Conservation (phyloP, 1,284 basidiomycete species). For the Coniophora puteana region DNA sequence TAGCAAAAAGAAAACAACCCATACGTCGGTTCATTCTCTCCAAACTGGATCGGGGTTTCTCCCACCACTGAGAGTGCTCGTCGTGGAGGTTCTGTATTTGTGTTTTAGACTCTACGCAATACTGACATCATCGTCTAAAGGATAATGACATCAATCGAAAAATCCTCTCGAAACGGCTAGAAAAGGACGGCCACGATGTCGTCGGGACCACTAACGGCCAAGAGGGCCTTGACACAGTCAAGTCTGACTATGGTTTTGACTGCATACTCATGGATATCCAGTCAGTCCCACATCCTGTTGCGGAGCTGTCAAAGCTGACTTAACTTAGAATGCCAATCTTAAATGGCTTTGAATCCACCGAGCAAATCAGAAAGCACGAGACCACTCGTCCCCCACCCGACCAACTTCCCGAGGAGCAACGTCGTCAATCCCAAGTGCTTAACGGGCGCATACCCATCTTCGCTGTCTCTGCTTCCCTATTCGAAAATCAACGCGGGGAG, state of each 20-base stretch:
- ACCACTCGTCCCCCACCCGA: slow-evolving; percentile 5
- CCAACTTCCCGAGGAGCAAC: slow-evolving; percentile 11
- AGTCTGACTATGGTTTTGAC: slow-evolving; percentile 65
- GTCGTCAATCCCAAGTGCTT: slow-evolving; percentile 44
- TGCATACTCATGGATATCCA: slow-evolving; percentile 84
- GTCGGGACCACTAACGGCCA: slow-evolving; percentile 74
- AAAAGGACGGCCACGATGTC: slow-evolving; percentile 66
- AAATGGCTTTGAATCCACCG: slow-evolving; percentile 73
- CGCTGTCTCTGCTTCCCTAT: slow-evolving; percentile 78
- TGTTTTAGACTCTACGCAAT: slow-evolving; percentile 23
- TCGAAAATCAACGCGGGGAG: slow-evolving; percentile 59
- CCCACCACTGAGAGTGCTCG: slow-evolving; percentile 1
- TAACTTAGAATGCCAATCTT: slow-evolving; percentile 76
- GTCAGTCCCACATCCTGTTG: slow-evolving; percentile 35
- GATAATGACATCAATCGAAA: slow-evolving; percentile 78
- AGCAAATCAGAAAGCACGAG: slow-evolving; percentile 66
- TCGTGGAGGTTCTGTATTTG: slow-evolving; percentile 8
- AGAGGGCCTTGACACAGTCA: slow-evolving; percentile 65
- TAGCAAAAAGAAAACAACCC: too few species aligned
- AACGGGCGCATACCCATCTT: slow-evolving; percentile 81
- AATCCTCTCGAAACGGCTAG: slow-evolving; percentile 69
- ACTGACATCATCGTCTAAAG: slow-evolving; percentile 63
- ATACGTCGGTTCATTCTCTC: too few species aligned
- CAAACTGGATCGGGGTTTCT: not conserved
- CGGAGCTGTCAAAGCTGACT: not conserved